Conservation (phyloP, 2,329 filamentous ascomycete species). For the Xylaria sp. region DNA sequence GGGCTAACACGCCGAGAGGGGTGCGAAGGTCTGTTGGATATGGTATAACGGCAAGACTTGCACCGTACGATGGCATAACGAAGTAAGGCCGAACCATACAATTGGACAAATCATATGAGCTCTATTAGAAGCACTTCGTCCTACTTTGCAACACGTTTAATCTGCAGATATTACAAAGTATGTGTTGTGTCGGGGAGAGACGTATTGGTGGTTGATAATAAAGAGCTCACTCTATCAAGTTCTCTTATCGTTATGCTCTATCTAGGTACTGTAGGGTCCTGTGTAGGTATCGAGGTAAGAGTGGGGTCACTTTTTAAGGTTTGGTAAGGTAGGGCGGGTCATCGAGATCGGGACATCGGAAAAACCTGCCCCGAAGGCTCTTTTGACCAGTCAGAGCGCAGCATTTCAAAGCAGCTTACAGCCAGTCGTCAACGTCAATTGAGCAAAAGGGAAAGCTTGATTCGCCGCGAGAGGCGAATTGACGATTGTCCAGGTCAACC, state of each 20-base stretch:
- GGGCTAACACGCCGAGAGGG: conserved; percentile 2
- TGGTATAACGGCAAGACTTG: not conserved
- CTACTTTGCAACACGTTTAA: conserved; percentile 1
- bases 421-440: conserved; percentile 41
- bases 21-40: not conserved
- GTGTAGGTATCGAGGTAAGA: not conserved
- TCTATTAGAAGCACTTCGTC: not conserved
- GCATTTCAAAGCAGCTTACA: conserved; percentile 36
- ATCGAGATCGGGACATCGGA: conserved; percentile 19
- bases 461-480: conserved; percentile 37
- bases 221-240: not conserved
- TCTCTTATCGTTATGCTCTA: no score
- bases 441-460: conserved; percentile 31
- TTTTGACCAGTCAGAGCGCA: conserved; percentile 36
- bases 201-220: not conserved
- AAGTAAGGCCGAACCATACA: not conserved
- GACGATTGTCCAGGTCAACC: conserved; percentile 23
- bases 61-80: not conserved
- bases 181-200: not conserved
- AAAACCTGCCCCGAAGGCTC: conserved; percentile 18
- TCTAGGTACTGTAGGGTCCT: not conserved
- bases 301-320: not conserved
- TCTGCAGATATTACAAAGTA: not conserved
- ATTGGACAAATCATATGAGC: not conserved
- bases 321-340: not conserved